Evolutionary conservation across 352 stramenopile genomes (phyloP).

Genomic region (Pythium dissotocum): DNA sequence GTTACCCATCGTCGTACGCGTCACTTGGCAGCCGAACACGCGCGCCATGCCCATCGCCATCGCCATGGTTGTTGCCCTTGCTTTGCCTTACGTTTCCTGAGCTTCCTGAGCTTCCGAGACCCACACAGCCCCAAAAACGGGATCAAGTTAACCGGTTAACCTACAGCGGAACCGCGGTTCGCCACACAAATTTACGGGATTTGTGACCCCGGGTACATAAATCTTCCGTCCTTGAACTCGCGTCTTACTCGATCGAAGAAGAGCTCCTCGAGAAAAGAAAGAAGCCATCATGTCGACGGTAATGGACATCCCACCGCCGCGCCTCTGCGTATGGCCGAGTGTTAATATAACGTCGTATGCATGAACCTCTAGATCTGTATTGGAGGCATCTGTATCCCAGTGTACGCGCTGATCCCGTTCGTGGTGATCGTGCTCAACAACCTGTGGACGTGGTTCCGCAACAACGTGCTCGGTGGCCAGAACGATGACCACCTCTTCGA

Average conservation of each 20-base stretch:
- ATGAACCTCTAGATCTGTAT: constrained; percentile 70
- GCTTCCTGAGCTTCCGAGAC: not conserved
- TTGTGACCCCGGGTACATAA: constrained; percentile 6
- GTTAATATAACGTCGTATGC: not conserved
- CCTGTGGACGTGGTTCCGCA: constrained; percentile 71
- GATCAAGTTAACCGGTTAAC: constrained; percentile 25
- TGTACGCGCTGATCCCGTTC: constrained; percentile 75
- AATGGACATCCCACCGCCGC: not conserved
- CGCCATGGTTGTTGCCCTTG: constrained; percentile 40
- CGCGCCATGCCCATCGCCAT: constrained; percentile 77
- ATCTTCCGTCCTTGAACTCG: constrained; percentile 1
- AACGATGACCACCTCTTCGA: constrained; percentile 46
- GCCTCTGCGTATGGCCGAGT: not conserved
- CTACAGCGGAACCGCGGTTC: constrained; percentile 10
- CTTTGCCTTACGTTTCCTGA: constrained; percentile 6
- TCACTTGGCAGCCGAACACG: constrained; percentile 51
- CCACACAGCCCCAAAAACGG: not conserved
- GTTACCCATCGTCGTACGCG: constrained; percentile 16
- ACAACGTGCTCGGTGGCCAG: constrained; percentile 50
- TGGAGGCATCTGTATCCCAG: constrained; percentile 71
- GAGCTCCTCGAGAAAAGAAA: not conserved
- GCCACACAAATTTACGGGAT: constrained; percentile 10
- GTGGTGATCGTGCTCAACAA: constrained; percentile 69
- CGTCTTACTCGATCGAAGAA: not conserved
- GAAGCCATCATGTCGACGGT: constrained; percentile 41